phyloP scores from a whole-genome alignment of 2,329 filamentous ascomycete genomes.

The Chrysoporthe puriensis region DNA sequence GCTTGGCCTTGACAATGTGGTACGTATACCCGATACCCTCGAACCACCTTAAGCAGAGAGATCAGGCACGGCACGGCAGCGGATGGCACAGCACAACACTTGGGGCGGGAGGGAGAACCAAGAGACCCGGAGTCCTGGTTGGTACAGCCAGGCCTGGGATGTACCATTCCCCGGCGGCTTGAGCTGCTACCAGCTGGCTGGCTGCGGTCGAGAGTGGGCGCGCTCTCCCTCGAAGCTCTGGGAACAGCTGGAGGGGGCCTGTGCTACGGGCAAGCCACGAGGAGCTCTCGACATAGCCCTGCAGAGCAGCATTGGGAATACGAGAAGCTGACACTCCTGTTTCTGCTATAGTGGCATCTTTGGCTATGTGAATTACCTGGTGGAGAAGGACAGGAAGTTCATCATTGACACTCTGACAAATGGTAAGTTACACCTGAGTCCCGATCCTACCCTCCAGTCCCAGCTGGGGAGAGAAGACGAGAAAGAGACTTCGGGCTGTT shows the following conservation, averaged over 20 bases:
- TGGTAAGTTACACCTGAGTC: slow-evolving; percentile 61
- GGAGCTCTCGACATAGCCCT: neutral
- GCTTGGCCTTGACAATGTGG: slow-evolving; percentile 41
- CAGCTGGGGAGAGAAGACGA: neutral
- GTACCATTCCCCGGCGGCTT: neutral
- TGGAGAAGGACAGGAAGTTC: slow-evolving; percentile 97
- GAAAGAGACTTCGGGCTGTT: neutral
- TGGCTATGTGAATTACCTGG: slow-evolving; percentile 98
- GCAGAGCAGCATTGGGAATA: neutral
- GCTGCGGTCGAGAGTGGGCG: neutral
- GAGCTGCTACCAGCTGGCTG: neutral
- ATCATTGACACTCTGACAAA: slow-evolving; percentile 96
- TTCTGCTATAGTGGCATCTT: slow-evolving; percentile 76
- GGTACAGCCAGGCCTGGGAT: neutral
- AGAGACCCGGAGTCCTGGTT: neutral
- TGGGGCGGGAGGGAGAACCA: neutral
- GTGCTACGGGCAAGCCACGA: slow-evolving; percentile 1
- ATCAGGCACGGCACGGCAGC: neutral
- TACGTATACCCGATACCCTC: slow-evolving; percentile 30
- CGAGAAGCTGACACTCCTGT: slow-evolving; percentile 36
- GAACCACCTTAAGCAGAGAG: neutral
- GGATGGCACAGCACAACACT: neutral
- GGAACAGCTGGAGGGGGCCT: slow-evolving; percentile 18
- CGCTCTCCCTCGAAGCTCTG: slow-evolving; percentile 19
- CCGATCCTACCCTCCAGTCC: neutral